Conservation (phyloP, 768 basidiomycete genomes). For the Pulveroboletus sp. region DNA sequence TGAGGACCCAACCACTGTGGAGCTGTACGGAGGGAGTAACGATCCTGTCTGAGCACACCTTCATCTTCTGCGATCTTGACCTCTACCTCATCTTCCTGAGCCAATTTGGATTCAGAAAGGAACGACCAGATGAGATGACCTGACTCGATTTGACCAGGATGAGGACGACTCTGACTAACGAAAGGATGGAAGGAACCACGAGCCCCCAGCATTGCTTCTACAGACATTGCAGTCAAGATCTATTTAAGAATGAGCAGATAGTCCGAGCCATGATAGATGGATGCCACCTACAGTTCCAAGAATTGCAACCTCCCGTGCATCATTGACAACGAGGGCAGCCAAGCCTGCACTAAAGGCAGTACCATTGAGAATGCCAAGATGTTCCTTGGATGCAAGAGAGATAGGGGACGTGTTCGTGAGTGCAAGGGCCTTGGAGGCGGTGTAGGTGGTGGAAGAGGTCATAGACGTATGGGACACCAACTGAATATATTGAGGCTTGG, state of each 20-base stretch:
- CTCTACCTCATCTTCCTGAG: conserved; percentile 67
- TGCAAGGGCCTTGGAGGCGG: conserved; percentile 47
- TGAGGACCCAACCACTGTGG: conserved; percentile 87
- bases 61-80: conserved; percentile 67
- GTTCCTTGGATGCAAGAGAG: conserved; percentile 68
- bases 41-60: conserved; percentile 74
- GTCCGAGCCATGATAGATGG: neutral
- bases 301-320: conserved; percentile 62
- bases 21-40: conserved; percentile 60
- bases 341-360: conserved; percentile 81
- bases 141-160: conserved; percentile 79
- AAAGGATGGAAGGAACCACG: conserved; percentile 73
- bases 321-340: conserved; percentile 68
- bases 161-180: conserved; percentile 71
- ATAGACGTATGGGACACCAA: neutral
- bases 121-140: conserved; percentile 66
- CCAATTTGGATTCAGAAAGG: conserved; percentile 64
- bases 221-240: conserved; percentile 77
- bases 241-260: conserved; percentile 26
- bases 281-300: conserved; percentile 37
- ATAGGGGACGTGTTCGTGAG: conserved; percentile 61
- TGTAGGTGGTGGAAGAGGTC: conserved; percentile 4
- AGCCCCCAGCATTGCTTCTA: conserved; percentile 74
- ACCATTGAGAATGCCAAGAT: conserved; percentile 78
- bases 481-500: neutral